phyloP scores from a whole-genome alignment of 139 green algal species.

The Chlorella sorokiniana region DNA sequence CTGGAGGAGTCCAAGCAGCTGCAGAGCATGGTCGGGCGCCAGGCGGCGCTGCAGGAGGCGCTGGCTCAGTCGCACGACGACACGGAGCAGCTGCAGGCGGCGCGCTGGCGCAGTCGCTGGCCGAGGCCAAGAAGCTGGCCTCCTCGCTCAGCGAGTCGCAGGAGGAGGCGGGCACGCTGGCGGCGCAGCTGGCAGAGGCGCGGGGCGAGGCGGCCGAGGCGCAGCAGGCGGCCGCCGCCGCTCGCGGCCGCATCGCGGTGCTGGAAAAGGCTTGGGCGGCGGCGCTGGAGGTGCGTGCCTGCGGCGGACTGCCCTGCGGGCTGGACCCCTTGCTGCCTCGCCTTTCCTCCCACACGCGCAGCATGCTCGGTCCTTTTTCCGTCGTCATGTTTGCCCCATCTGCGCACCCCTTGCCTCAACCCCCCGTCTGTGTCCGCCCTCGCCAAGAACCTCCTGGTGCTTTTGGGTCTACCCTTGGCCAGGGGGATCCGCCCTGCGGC shows the following conservation, averaged over 20 bases:
- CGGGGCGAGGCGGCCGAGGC: conserved; percentile 5
- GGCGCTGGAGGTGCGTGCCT: neutral
- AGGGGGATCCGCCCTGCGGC: no score
- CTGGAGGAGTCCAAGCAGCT: conserved; percentile 6
- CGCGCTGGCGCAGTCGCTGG: neutral
- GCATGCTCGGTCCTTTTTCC: no score
- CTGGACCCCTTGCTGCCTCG: neutral
- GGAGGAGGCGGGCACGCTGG: neutral
- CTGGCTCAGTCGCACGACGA: neutral
- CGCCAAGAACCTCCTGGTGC: no score
- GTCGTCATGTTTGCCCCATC: no score
- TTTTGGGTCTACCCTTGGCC: no score
- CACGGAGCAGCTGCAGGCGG: neutral
- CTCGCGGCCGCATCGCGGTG: conserved; percentile 14
- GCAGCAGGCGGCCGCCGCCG: neutral
- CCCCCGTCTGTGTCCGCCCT: no score
- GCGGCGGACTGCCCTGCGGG: neutral
- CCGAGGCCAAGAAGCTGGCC: neutral
- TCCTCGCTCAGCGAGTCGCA: neutral
- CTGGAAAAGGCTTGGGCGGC: conserved; percentile 3
- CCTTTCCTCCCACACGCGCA: neutral
- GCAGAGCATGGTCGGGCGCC: neutral
- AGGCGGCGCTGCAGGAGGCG: neutral
- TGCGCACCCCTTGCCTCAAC: no score
- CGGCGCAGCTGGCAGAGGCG: neutral